Base-by-base conservation (phyloP, 2,329 filamentous ascomycete genomes). In the Aspergillus sp. region DNA sequence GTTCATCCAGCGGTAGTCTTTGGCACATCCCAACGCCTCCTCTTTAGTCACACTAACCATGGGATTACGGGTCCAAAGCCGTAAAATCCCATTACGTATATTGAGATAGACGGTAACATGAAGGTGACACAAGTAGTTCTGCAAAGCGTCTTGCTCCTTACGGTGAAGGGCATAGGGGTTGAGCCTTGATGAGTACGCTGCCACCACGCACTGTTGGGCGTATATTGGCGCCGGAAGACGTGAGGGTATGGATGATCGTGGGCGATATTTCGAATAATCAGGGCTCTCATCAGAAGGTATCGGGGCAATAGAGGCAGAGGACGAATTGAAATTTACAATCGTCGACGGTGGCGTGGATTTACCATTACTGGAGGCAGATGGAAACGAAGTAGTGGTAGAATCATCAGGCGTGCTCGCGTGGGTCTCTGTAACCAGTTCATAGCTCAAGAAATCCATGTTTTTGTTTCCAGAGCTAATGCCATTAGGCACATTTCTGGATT, bases 71-170 rank as follows among this genome's bases (percentile, higher is more conserved):
- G 90, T 83, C 95, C 95, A 99, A 41, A 98, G 77, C 55, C 95
- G 85, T 53, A 99, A 79, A 58, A 99, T 96, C 15, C 91, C 90
- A 73, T 99, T 99, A 66, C 95, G 86, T 61, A 99, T 95, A 72
- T 98, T 98, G 54, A 99, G 80, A 75, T 99, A 99, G 12, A 91
- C 90, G 3, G 93, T 97, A 64, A 97, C 91, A 75, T 99, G 95
- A 33, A 88, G 83, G 67, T 91, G 88, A 69, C 89, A 96, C 65
- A 99, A 86, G 67, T 96, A 88, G 61, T 90, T 83, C 61, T 90
- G 86, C 41, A 99, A 78, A 59, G 96, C 81, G 58, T 83, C 79
- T 70, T 97, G 93, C 74, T 99, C 95, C 61, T 90, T 88, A 24
- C 85, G 83, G 73, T 98, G 92, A 40, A 99, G 78, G 11, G 89